Evolutionary conservation across 331 rosid species (phyloP), one percentile per base, ranked within the genome.

Genomic region (Spiraea crenata): DNA sequence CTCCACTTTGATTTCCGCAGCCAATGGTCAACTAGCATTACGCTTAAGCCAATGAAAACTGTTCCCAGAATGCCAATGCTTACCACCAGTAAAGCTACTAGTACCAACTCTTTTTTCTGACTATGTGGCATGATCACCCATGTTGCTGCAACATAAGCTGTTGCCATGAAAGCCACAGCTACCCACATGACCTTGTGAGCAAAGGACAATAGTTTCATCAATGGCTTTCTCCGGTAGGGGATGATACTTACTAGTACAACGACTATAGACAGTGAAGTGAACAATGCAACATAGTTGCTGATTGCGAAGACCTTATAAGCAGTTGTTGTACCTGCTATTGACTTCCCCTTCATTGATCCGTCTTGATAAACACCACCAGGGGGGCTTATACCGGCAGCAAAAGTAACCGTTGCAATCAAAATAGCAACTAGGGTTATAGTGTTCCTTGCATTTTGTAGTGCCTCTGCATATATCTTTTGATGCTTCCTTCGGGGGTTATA

Each of bases 141-240:
- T 54, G 76, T 86, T 14, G 90, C 92, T 38, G 96, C 85, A 57
- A 74, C 86, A 83, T 69, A 91, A 5, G 78, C 84, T 9, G 76
- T 78, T 31, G 85, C 86, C 90, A 85, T 83, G 73, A 89, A 89
- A 5, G 85, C 88, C 73, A 91, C 83, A 0, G 97, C 81, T 2
- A 81, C 68, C 97, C 97, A 91, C 92, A 86, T 71, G 17, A 81
- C 82, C 81, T 91, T 91, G 66, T 91, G 97, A 70, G 90, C 79
- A 7, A 78, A 34, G 2, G 25, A 58, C 79, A 91, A n/a, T 35
- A 91, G 76, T 51, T 62, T 83, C 57, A 72, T 75, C 7, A 74
- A 70, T 42, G 86, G 54, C 60, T 83, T 91, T 61, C 84, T 91
- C 61, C 63, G 77, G 37, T 76, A 91, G 1, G 93, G 97, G 75